A percentile compares a stretch with the other conserved stretches of the same genome.
Conservation (phyloP, 176 grass and related monocot genomes). For the Oryza longistaminata region DNA sequence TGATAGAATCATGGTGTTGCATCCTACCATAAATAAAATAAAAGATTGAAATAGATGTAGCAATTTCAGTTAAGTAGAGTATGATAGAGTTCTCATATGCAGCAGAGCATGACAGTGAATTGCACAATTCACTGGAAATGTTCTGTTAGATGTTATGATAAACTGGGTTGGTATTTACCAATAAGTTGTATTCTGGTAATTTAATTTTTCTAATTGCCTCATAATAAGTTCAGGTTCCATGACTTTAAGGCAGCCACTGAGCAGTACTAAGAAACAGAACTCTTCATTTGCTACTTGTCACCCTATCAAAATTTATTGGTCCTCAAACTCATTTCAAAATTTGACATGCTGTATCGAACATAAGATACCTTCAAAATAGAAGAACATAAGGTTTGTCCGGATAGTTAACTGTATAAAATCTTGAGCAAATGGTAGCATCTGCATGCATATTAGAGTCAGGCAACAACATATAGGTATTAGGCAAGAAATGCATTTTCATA, state of each 20-base stretch:
- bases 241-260: slow-evolving; percentile 24
- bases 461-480: slow-evolving; percentile 10
- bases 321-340: slow-evolving; percentile 9
- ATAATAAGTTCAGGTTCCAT: not conserved
- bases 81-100: slow-evolving; percentile 27
- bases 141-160: slow-evolving; percentile 13
- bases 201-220: slow-evolving; percentile 15
- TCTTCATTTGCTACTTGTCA: slow-evolving; percentile 26
- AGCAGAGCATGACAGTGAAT: not conserved
- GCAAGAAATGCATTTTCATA: slow-evolving; percentile 20
- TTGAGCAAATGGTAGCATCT: slow-evolving; percentile 86
- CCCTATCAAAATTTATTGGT: not conserved
- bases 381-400: slow-evolving; percentile 93
- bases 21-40: not conserved
- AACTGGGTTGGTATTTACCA: not conserved
- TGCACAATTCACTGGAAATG: not conserved
- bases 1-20: slow-evolving; percentile 1
- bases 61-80: not conserved
- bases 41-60: not conserved
- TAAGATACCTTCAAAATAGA: slow-evolving; percentile 96
- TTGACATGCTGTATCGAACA: not conserved
- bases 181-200: not conserved
- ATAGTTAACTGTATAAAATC: slow-evolving; percentile 83
- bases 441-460: slow-evolving; percentile 9
- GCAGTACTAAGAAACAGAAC: not conserved